These are phyloP conservation scores for Microcyclospora tardicrescens DNA, from an alignment of 2,329 filamentous ascomycete genomes.

Conservation along the genomic window DNA sequence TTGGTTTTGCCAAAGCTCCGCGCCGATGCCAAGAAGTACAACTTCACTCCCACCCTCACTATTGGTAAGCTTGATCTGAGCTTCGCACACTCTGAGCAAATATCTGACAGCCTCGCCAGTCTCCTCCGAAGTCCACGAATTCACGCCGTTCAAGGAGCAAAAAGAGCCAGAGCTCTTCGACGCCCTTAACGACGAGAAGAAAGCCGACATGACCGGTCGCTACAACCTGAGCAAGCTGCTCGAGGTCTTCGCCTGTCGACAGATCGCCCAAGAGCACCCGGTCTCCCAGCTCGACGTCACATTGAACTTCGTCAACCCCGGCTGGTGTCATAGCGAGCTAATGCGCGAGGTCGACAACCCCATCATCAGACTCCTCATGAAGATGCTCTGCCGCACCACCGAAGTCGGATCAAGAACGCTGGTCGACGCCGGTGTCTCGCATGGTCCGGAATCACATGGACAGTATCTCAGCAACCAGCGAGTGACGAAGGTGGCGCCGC, in stretches of 20 bases:
- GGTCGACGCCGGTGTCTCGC: slow-evolving; percentile 24
- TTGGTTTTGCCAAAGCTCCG: slow-evolving; percentile 41
- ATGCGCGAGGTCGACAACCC: slow-evolving; percentile 23
- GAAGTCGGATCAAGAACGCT: slow-evolving; percentile 30
- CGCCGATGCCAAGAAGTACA: slow-evolving; percentile 24
- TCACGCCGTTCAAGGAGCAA: slow-evolving; percentile 18
- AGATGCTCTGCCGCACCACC: slow-evolving; percentile 21
- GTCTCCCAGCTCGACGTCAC: slow-evolving; percentile 25
- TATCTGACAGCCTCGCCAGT: neutral
- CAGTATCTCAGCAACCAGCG: slow-evolving; percentile 27
- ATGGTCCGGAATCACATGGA: slow-evolving; percentile 27
- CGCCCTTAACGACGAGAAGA: slow-evolving; percentile 24
- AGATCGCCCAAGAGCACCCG: slow-evolving; percentile 15
- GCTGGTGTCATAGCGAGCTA: slow-evolving; percentile 39
- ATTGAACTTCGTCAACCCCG: slow-evolving; percentile 41
- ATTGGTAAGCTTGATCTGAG: slow-evolving; percentile 22
- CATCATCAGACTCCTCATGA: slow-evolving; percentile 6
- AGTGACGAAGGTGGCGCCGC: slow-evolving; percentile 17
- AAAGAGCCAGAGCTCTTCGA: slow-evolving; percentile 24
- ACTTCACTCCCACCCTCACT: slow-evolving; percentile 22
- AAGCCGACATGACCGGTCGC: slow-evolving; percentile 27
- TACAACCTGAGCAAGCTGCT: slow-evolving; percentile 38
- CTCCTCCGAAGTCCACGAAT: slow-evolving; percentile 12
- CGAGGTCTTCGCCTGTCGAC: slow-evolving; percentile 33
- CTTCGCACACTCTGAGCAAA: neutral